Percentiles rank a stretch among this genome's conserved stretches.
Conservation (phyloP, 2,329 filamentous ascomycete species). For the Chaetomium strumarium region DNA sequence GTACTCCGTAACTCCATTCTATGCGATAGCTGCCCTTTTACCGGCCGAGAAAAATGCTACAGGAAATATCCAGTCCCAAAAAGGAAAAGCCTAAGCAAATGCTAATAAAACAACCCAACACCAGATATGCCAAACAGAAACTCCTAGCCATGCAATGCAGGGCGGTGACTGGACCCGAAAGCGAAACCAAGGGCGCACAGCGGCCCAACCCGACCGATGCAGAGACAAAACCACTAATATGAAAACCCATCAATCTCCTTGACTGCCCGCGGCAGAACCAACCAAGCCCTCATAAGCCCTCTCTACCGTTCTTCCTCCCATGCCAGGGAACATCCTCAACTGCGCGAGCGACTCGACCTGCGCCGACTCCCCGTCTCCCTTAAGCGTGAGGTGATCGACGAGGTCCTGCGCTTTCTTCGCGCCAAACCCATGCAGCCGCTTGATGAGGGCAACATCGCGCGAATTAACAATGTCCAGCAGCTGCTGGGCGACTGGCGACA, state of each 20-base stretch:
- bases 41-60: not conserved
- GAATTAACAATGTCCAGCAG: conserved; percentile 70
- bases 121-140: not conserved
- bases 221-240: not conserved
- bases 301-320: conserved; percentile 52
- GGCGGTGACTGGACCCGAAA: not conserved
- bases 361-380: conserved; percentile 33
- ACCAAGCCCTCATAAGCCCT: conserved; percentile 47
- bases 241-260: not conserved
- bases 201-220: not conserved
- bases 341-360: conserved; percentile 45
- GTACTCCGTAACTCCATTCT: not conserved
- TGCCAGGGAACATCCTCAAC: conserved; percentile 49
- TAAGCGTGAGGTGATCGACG: conserved; percentile 48
- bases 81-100: not conserved
- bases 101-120: not conserved
- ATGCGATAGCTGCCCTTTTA: not conserved
- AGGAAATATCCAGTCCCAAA: not conserved
- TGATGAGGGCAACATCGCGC: conserved; percentile 59
- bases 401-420: conserved; percentile 63
- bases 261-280: not conserved
- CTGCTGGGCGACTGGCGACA: conserved; percentile 50
- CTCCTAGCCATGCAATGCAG: conserved; percentile 17
- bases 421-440: conserved; percentile 62
- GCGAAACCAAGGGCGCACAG: not conserved